Conservation (phyloP, 1,139 yeast species). For the Hansenula sp. region DNA sequence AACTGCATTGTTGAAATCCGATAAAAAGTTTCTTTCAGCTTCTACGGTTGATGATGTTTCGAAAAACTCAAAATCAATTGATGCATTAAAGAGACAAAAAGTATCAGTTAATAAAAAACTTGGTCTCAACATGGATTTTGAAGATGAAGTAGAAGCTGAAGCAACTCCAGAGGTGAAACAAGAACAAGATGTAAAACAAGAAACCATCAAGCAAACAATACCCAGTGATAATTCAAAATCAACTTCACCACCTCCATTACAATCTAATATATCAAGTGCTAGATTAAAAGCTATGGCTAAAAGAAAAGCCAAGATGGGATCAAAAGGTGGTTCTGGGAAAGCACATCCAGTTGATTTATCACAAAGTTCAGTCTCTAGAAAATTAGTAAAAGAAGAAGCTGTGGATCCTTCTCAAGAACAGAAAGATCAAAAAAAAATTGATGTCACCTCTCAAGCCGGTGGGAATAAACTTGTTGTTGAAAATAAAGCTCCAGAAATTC, state of each 20-base stretch:
- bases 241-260: conserved; percentile 8
- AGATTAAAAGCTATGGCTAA: conserved; percentile 91
- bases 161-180: conserved; percentile 2
- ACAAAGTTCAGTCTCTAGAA: conserved; percentile 69
- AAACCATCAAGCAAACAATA: conserved; percentile 4
- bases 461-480: conserved; percentile 83
- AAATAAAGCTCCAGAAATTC: conserved; percentile 61
- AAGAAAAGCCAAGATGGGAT: conserved; percentile 81
- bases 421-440: conserved; percentile 27
- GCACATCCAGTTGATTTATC: conserved; percentile 67
- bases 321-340: conserved; percentile 53
- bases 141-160: conserved; percentile 7
- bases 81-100: conserved; percentile 15
- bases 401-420: conserved; percentile 7
- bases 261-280: conserved; percentile 49
- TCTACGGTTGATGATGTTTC: conserved; percentile 45
- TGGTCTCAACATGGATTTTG: conserved; percentile 16
- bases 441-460: conserved; percentile 76
- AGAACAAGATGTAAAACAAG: conserved; percentile 27
- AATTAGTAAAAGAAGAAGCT: conserved; percentile 22
- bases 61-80: conserved; percentile 26
- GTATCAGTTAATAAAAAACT: conserved; percentile 12
- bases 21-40: conserved; percentile 67
- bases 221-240: conserved; percentile 8
- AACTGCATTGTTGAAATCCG: conserved; percentile 59